Evolutionary conservation across 2,329 filamentous ascomycete species (phyloP).

Genomic region (Curvularia sp.): DNA sequence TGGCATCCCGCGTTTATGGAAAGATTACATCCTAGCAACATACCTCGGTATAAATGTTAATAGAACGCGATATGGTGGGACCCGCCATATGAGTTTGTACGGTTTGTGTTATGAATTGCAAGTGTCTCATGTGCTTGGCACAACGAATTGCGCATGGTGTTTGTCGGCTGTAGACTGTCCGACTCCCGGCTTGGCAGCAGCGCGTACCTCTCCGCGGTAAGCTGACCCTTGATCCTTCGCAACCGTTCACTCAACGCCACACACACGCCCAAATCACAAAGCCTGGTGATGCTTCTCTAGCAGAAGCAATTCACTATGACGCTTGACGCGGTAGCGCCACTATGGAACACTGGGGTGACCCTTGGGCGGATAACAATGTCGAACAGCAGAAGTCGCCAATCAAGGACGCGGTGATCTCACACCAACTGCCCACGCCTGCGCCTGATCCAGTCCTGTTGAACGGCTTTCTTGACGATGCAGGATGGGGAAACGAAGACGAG

Average conservation of each 20-base stretch:
- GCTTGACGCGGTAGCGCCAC: slow-evolving; percentile 38
- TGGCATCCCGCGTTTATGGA: neutral
- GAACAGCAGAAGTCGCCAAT: slow-evolving; percentile 29
- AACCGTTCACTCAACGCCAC: slow-evolving; percentile 4
- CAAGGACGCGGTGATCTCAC: slow-evolving; percentile 36
- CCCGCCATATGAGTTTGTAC: no score
- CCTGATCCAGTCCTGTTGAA: slow-evolving; percentile 33
- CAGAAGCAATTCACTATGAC: slow-evolving; percentile 47
- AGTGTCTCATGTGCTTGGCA: neutral
- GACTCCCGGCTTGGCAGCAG: slow-evolving; percentile 24
- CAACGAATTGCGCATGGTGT: neutral
- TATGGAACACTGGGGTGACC: slow-evolving; percentile 55
- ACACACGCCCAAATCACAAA: neutral
- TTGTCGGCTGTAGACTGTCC: slow-evolving; percentile 5
- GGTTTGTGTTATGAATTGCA: neutral
- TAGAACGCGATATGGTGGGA: neutral
- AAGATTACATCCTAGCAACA: neutral
- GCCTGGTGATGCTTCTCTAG: slow-evolving; percentile 40
- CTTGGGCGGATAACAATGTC: slow-evolving; percentile 50
- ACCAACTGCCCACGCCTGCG: slow-evolving; percentile 23
- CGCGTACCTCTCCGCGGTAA: slow-evolving; percentile 15
- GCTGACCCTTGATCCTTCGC: slow-evolving; percentile 14
- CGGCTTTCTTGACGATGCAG: slow-evolving; percentile 48
- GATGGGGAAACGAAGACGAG: slow-evolving; percentile 47
- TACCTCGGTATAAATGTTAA: neutral